Conservation (phyloP, 2,329 filamentous ascomycete species). For the Fusarium tricinctum region DNA sequence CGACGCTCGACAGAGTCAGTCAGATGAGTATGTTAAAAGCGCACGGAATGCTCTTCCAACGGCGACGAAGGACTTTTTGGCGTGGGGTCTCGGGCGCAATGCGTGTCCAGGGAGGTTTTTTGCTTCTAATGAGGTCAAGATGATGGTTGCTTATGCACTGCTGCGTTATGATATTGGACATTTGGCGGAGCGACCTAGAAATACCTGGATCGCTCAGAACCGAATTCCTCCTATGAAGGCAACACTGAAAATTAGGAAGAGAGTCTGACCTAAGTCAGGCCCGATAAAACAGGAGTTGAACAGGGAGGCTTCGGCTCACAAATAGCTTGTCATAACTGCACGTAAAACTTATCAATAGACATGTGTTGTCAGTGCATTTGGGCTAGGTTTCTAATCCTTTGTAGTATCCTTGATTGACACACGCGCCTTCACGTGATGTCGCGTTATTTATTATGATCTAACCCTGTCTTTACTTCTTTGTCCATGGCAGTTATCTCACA, state of each 20-base stretch:
- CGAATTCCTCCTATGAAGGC: constrained; percentile 18
- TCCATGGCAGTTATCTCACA: too few relatives aligned
- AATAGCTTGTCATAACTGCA: too few relatives aligned
- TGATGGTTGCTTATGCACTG: constrained; percentile 6
- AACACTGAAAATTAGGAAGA: constrained; percentile 1
- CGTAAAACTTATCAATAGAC: too few relatives aligned
- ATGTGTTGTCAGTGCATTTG: too few relatives aligned
- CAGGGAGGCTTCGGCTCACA: too few relatives aligned
- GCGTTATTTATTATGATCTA: too few relatives aligned
- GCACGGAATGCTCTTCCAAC: constrained; percentile 11
- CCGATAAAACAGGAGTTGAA: neutral
- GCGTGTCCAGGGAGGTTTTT: constrained; percentile 16
- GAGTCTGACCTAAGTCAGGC: neutral
- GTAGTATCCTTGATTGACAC: too few relatives aligned
- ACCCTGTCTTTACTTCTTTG: too few relatives aligned
- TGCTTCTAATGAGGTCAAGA: constrained; percentile 13
- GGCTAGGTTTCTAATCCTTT: too few relatives aligned
- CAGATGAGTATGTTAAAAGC: neutral
- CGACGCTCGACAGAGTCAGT: neutral
- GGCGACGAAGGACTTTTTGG: constrained; percentile 2
- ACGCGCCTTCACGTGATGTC: too few relatives aligned
- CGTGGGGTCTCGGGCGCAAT: constrained; percentile 12
- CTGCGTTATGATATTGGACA: constrained; percentile 8
- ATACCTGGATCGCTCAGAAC: constrained; percentile 21
- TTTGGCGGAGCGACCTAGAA: neutral